These are phyloP conservation scores for Narthecium ossifragum DNA, from an alignment of 106 monocot genomes.

Conservation along the genomic window DNA sequence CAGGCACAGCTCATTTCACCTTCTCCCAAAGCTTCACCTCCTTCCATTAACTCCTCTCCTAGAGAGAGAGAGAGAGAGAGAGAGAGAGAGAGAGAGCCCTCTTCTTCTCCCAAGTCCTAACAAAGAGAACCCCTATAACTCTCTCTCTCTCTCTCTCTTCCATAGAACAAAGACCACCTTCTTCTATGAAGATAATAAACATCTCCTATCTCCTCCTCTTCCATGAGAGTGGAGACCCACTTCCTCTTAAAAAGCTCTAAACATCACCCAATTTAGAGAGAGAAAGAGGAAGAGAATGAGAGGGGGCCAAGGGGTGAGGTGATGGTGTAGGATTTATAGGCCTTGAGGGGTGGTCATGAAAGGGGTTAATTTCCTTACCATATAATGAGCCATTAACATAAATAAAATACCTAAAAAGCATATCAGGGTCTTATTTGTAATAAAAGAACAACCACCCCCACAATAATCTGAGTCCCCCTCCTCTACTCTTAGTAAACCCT, in stretches of 20 bases:
- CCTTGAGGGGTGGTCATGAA: neutral
- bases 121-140: too few species aligned
- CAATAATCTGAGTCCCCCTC: neutral
- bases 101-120: too few species aligned
- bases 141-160: neutral
- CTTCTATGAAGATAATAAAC: neutral
- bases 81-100: conserved; percentile 10
- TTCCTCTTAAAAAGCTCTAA: too few species aligned
- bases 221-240: neutral
- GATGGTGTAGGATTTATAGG: conserved; percentile 37
- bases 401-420: neutral
- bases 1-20: conserved; percentile 56
- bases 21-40: neutral
- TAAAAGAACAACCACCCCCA: neutral
- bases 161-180: neutral
- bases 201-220: neutral
- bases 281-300: conserved; percentile 5
- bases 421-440: neutral
- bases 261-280: conserved; percentile 1
- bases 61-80: neutral
- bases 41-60: conserved; percentile 1
- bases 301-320: conserved; percentile 1
- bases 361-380: neutral
- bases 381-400: neutral
- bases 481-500: neutral